These are phyloP conservation scores for Fusarium palustre DNA, from an alignment of 2,329 filamentous ascomycete genomes.

Conservation along the genomic window DNA sequence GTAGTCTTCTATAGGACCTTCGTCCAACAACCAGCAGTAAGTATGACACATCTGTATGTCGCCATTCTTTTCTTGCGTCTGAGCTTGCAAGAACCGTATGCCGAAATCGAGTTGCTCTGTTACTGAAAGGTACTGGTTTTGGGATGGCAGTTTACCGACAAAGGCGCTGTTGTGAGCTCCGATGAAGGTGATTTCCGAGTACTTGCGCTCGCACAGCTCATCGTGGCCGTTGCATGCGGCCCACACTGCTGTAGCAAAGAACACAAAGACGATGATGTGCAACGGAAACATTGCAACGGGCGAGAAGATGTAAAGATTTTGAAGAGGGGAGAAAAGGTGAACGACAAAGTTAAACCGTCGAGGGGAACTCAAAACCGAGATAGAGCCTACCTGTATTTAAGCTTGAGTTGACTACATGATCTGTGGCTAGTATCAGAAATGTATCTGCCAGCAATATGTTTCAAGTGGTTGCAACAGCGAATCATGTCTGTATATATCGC, in stretches of 20 bases:
- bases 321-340: background rate
- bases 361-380: background rate
- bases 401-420: background rate
- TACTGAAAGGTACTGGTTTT: conserved; percentile 72
- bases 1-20: conserved; percentile 66
- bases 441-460: conserved; percentile 5
- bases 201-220: conserved; percentile 66
- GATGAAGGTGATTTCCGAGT: conserved; percentile 70
- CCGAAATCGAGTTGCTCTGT: conserved; percentile 69
- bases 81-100: conserved; percentile 72
- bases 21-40: conserved; percentile 68
- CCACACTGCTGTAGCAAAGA: conserved; percentile 34
- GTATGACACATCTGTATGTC: conserved; percentile 73
- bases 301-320: background rate
- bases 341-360: background rate
- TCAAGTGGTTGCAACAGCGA: conserved; percentile 14
- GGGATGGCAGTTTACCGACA: conserved; percentile 63
- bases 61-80: conserved; percentile 67
- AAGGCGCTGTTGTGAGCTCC: conserved; percentile 76
- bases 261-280: conserved; percentile 15
- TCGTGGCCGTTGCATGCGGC: conserved; percentile 68
- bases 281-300: conserved; percentile 31
- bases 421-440: conserved; percentile 1
- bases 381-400: background rate
- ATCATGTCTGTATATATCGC: conserved; percentile 11